Evolutionary conservation across 768 basidiomycete species (phyloP).

Genomic region (Boletus rufocinnamomeus): DNA sequence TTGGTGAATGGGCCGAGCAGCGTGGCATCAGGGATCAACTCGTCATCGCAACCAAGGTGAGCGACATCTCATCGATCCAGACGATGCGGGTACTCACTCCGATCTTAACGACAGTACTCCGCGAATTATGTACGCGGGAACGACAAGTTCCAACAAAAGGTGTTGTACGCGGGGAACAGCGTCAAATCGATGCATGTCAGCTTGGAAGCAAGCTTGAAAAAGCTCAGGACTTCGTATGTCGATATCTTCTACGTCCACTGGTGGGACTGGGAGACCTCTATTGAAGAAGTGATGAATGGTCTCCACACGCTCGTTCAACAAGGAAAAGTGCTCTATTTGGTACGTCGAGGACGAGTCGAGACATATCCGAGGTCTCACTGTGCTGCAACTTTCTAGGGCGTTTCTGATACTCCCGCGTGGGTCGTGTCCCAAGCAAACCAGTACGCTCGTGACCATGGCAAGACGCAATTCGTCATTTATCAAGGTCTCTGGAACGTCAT

Average conservation of each 20-base stretch:
- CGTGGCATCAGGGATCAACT: too few species aligned
- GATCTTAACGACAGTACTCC: too few species aligned
- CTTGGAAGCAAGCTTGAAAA: slow-evolving; percentile 40
- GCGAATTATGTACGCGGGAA: not conserved
- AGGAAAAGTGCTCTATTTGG: slow-evolving; percentile 37
- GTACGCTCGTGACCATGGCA: too few species aligned
- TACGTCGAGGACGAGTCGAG: too few species aligned
- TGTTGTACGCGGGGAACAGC: slow-evolving; percentile 40
- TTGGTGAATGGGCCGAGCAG: too few species aligned
- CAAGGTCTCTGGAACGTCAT: not conserved
- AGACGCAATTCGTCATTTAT: too few species aligned
- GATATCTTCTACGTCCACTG: slow-evolving; percentile 58
- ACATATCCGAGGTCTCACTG: not conserved
- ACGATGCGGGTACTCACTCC: too few species aligned
- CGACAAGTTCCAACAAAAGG: not conserved
- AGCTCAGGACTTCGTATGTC: slow-evolving; percentile 57
- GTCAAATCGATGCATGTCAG: slow-evolving; percentile 36
- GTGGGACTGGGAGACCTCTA: slow-evolving; percentile 47
- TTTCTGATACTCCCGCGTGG: not conserved
- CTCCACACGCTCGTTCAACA: slow-evolving; percentile 34
- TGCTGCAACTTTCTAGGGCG: not conserved
- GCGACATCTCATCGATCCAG: too few species aligned
- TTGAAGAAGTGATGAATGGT: slow-evolving; percentile 48
- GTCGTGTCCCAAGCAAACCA: not conserved
- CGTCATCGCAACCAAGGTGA: too few species aligned